Percentiles rank a stretch among this genome's conserved stretches.
phyloP scores from a whole-genome alignment of 176 grass and related monocot species.

The Calamus simplicifolius region DNA sequence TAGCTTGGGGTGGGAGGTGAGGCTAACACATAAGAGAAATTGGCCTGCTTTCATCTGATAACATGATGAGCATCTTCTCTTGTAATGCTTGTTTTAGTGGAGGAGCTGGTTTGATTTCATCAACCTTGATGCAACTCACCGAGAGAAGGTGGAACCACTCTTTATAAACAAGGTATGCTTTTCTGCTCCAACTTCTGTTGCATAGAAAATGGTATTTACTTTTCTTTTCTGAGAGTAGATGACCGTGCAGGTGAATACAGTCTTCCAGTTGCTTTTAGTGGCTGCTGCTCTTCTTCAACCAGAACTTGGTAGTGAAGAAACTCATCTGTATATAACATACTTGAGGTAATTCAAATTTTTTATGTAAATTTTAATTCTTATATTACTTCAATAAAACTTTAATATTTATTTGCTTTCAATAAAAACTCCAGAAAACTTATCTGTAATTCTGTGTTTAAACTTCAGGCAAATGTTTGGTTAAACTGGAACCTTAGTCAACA shows the following conservation, averaged over 20 bases:
- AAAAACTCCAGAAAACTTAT: too few species aligned
- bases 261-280: conserved; percentile 87
- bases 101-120: conserved; percentile 82
- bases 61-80: background rate
- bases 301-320: conserved; percentile 71
- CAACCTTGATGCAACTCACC: conserved; percentile 58
- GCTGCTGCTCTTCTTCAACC: conserved; percentile 81
- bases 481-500: too few species aligned
- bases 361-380: conserved; percentile 3
- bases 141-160: conserved; percentile 75
- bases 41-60: too few species aligned
- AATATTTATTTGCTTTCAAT: too few species aligned
- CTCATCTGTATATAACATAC: conserved; percentile 53
- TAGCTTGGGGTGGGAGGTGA: conserved; percentile 81
- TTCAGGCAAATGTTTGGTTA: too few species aligned
- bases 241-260: conserved; percentile 67
- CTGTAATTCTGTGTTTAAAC: too few species aligned
- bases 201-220: background rate
- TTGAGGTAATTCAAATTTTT: conserved; percentile 36
- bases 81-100: conserved; percentile 39
- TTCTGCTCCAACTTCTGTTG: background rate
- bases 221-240: conserved; percentile 18
- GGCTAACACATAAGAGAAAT: background rate
- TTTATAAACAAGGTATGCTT: conserved; percentile 86
- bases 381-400: too few species aligned